Conservation (phyloP, 164 flowering plant genomes). For the Sextonia rubra region DNA sequence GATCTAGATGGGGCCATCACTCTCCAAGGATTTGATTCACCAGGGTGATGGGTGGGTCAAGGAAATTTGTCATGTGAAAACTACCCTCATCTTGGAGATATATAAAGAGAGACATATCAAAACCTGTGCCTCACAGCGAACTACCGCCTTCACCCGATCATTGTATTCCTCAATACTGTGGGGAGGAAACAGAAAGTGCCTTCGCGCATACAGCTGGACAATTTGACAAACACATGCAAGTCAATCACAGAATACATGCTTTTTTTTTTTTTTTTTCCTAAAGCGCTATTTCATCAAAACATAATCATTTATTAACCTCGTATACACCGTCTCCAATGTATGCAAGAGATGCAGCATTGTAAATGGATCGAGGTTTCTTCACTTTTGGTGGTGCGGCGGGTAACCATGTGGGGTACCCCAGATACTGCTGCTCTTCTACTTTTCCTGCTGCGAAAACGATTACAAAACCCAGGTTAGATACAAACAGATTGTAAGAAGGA, state of each 20-base stretch:
- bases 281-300: background rate
- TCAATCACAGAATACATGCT: background rate
- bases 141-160: constrained; percentile 81
- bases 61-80: background rate
- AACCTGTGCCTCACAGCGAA: constrained; percentile 96
- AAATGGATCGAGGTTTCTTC: constrained; percentile 66
- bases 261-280: no score
- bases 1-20: no score
- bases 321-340: constrained; percentile 81
- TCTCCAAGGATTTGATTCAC: no score
- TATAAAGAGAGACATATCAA: constrained; percentile 1
- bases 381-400: constrained; percentile 79
- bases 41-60: no score
- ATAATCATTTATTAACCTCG: constrained; percentile 41
- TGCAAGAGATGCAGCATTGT: constrained; percentile 80
- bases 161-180: constrained; percentile 78
- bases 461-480: background rate
- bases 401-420: constrained; percentile 81
- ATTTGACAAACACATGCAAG: constrained; percentile 9
- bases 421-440: constrained; percentile 30
- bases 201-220: constrained; percentile 86
- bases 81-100: background rate
- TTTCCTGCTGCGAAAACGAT: background rate
- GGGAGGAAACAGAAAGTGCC: constrained; percentile 86
- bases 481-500: background rate